Percentiles rank a stretch among this genome's conserved stretches.
Conservation (phyloP, 2,329 filamentous ascomycete genomes). For the Talaromyces sp. region DNA sequence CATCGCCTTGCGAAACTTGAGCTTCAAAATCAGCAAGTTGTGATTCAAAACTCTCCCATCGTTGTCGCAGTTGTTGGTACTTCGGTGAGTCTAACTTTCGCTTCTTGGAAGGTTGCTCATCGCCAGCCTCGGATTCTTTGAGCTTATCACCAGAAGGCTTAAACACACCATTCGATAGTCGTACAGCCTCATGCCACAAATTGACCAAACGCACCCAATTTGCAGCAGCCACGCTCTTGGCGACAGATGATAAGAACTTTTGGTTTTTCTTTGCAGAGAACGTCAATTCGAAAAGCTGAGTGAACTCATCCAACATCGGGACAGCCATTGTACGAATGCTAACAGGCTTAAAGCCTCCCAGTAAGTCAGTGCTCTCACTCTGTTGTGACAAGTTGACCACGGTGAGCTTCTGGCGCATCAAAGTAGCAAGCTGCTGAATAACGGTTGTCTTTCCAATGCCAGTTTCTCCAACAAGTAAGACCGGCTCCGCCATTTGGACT, state of each 20-base stretch:
- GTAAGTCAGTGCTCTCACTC: conserved; percentile 91
- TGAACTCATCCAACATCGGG: conserved; percentile 91
- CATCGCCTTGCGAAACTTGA: conserved; percentile 70
- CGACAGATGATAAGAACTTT: conserved; percentile 78
- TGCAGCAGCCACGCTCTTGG: conserved; percentile 75
- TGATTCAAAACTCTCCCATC: conserved; percentile 79
- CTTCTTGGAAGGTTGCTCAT: conserved; percentile 72
- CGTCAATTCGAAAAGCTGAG: conserved; percentile 81
- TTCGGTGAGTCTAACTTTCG: conserved; percentile 61
- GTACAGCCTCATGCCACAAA: conserved; percentile 84
- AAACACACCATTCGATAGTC: conserved; percentile 78
- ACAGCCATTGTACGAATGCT: conserved; percentile 85
- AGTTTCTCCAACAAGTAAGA: conserved; percentile 95
- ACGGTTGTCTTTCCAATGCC: conserved; percentile 98
- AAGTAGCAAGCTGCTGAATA: conserved; percentile 85
- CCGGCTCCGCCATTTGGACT: conserved; percentile 80
- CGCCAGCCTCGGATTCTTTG: conserved; percentile 37
- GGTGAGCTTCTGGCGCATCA: conserved; percentile 81
- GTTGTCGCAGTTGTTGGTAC: conserved; percentile 59
- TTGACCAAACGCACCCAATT: conserved; percentile 87
- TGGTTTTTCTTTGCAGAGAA: conserved; percentile 88
- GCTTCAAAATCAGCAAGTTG: conserved; percentile 78
- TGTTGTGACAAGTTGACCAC: conserved; percentile 97
- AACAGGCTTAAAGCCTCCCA: conserved; percentile 95
- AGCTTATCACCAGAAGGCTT: conserved; percentile 49